phyloP scores from a whole-genome alignment of 805 yeast species.

The Ogataea trehalophila region DNA sequence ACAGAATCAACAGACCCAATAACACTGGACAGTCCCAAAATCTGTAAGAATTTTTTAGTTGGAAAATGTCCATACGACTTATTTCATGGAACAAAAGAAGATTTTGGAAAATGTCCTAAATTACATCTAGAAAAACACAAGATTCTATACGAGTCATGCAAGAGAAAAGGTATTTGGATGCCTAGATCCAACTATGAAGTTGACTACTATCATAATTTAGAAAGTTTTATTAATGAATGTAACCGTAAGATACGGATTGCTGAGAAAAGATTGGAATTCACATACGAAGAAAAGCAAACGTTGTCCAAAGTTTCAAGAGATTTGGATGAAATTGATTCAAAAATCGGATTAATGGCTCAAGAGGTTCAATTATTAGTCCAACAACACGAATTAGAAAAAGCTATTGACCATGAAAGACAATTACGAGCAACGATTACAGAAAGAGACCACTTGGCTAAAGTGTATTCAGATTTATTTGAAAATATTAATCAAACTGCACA shows the following conservation, averaged over 20 bases:
- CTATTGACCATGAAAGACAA: constrained; percentile 44
- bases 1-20: constrained; percentile 17
- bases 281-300: constrained; percentile 49
- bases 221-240: constrained; percentile 59
- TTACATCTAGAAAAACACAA: constrained; percentile 72
- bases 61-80: constrained; percentile 85
- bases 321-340: constrained; percentile 57
- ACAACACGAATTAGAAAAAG: constrained; percentile 45
- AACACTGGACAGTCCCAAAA: constrained; percentile 47
- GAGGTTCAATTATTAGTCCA: constrained; percentile 54
- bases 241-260: constrained; percentile 62
- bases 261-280: constrained; percentile 58
- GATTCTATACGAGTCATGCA: constrained; percentile 56
- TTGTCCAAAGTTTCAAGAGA: constrained; percentile 34
- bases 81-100: constrained; percentile 76
- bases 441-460: constrained; percentile 49
- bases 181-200: constrained; percentile 40
- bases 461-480: constrained; percentile 58
- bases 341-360: constrained; percentile 61
- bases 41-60: constrained; percentile 79
- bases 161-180: constrained; percentile 31
- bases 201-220: constrained; percentile 42
- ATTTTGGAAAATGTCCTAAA: constrained; percentile 74
- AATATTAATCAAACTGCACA: constrained; percentile 80
- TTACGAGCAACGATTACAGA: constrained; percentile 41